Evolutionary conservation across 306 rosid genomes (phyloP), one percentile per base, ranked within the genome.

Genomic region (Inga laurina): DNA sequence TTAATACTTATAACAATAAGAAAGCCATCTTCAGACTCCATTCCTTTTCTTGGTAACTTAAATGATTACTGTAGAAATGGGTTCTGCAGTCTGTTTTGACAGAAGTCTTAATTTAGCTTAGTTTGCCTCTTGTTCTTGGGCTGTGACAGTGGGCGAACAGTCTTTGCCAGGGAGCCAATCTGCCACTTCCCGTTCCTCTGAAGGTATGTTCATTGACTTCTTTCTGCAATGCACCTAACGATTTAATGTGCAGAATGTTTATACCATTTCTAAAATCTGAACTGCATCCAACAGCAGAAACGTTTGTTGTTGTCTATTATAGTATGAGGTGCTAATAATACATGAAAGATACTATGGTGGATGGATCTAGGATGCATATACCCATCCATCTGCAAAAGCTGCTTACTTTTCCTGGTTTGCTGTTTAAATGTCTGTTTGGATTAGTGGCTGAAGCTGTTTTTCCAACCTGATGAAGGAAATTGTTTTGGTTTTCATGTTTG

Each of bases 101-200:
- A 21, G 39, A 24, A 4, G 22, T 48, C 32, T 32, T 59, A 27
- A n/a, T 62, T 85, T 22, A 48, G 37, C 27, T 75, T 54, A 0
- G 15, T 51, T 85, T 72, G 24, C 44, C 37, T 5, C 72, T 52
- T 65, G 35, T 16, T 30, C 71, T 68, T 35, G 69, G 54, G 41
- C 71, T 84, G 34, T 86, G 74, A 88, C 91, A 96, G 98, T 93
- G 98, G 98, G 99, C 94, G 32, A 93, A 93, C 73, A 91, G 99
- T 82, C 98, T 96, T 66, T 87, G 88, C 88, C 99, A 96, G 82
- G 99, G 99, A 85, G 98, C 99, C 24, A 93, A 80, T 86, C 83
- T 93, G 46, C 99, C 99, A 37, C 98, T 96, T 80, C 92, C 95
- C 3, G 75, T 84, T 82, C 99, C 99, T 81, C 85, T 96, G 80